A percentile compares a stretch with the other conserved stretches of the same genome.
Conservation (phyloP, 2,329 filamentous ascomycete species). For the Hypomyces perniciosus region DNA sequence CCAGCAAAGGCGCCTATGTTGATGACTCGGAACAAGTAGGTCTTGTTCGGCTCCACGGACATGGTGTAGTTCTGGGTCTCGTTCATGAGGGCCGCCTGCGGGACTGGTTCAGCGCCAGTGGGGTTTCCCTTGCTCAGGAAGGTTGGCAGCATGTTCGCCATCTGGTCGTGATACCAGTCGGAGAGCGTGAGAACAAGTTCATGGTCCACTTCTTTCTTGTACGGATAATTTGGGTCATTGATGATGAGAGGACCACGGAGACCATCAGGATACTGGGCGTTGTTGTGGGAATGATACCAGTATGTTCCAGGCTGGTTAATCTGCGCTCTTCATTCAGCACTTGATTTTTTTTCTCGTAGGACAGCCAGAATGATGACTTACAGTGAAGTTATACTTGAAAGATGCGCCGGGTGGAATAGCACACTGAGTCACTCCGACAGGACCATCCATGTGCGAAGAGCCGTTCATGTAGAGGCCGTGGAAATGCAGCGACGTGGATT, state of each 20-base stretch:
- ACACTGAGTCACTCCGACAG: slow-evolving; percentile 60
- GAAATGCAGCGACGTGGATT: slow-evolving; percentile 60
- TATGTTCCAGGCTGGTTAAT: slow-evolving; percentile 64
- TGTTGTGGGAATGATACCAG: slow-evolving; percentile 70
- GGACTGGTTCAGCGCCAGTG: slow-evolving; percentile 58
- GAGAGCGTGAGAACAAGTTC: slow-evolving; percentile 60
- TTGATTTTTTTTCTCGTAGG: not conserved
- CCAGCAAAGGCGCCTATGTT: slow-evolving; percentile 68
- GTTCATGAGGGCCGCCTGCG: slow-evolving; percentile 64
- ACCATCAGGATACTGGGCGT: slow-evolving; percentile 65
- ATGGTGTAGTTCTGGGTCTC: slow-evolving; percentile 58
- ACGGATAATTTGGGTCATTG: slow-evolving; percentile 56
- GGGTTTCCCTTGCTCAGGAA: slow-evolving; percentile 52
- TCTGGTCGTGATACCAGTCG: slow-evolving; percentile 64
- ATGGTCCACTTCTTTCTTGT: slow-evolving; percentile 51
- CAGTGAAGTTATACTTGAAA: slow-evolving; percentile 65
- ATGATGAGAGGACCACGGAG: slow-evolving; percentile 59
- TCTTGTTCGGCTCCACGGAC: slow-evolving; percentile 58
- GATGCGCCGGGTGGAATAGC: slow-evolving; percentile 56
- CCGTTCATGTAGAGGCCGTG: slow-evolving; percentile 67
- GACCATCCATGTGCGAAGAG: slow-evolving; percentile 66
- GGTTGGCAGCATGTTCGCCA: slow-evolving; percentile 37
- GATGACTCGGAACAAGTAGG: slow-evolving; percentile 65
- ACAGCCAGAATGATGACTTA: slow-evolving; percentile 25
- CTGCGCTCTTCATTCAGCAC: slow-evolving; percentile 27